Evolutionary conservation across 768 basidiomycete species (phyloP).

Genomic region (Cytidiella melzeri): DNA sequence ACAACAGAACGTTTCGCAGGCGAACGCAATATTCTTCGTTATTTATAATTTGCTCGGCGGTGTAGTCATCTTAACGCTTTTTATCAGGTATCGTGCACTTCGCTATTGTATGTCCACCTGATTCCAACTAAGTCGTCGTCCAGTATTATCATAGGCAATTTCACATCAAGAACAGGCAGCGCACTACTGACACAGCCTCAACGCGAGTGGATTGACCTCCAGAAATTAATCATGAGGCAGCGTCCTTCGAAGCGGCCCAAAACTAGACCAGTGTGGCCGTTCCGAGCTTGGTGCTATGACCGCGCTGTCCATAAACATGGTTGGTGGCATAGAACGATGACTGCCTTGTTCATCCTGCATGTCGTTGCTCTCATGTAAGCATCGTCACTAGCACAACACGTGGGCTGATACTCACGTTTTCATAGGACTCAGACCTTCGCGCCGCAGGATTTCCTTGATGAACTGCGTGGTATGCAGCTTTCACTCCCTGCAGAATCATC

Average conservation of each 20-base stretch:
- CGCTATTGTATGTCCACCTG: too few relatives aligned
- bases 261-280: constrained; percentile 40
- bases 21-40: constrained; percentile 87
- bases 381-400: background rate
- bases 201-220: constrained; percentile 89
- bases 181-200: constrained; percentile 85
- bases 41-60: constrained; percentile 89
- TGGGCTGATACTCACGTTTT: constrained; percentile 6
- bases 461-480: constrained; percentile 50
- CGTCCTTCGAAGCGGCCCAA: constrained; percentile 80
- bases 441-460: constrained; percentile 40
- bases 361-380: constrained; percentile 78
- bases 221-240: constrained; percentile 83
- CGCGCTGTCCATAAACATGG: constrained; percentile 89
- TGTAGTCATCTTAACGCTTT: constrained; percentile 83
- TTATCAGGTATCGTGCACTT: constrained; percentile 80
- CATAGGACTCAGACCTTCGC: constrained; percentile 77
- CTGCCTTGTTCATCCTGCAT: constrained; percentile 72
- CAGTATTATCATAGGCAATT: constrained; percentile 95
- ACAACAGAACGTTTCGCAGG: constrained; percentile 61
- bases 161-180: constrained; percentile 78
- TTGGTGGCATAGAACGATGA: constrained; percentile 84
- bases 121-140: too few relatives aligned
- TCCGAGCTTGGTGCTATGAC: constrained; percentile 87
- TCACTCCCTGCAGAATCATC: background rate